phyloP scores from a whole-genome alignment of 1,139 yeast species.

The Kazachstania sp. region DNA sequence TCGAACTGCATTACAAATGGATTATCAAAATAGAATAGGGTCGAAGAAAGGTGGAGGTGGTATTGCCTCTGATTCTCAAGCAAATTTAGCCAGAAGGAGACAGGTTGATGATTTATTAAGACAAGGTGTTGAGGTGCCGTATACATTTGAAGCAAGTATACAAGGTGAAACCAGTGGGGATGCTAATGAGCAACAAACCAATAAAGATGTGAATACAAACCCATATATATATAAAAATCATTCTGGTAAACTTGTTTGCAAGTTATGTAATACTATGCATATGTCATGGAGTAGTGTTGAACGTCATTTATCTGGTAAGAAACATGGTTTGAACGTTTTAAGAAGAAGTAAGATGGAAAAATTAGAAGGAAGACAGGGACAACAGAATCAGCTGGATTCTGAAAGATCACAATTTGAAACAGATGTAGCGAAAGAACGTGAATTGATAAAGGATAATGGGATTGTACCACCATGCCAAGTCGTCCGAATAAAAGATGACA shows the following conservation, averaged over 20 bases:
- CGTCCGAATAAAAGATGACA: conserved; percentile 31
- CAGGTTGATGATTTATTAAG: conserved; percentile 47
- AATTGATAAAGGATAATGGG: conserved; percentile 20
- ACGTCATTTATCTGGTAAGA: conserved; percentile 51
- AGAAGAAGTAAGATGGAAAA: conserved; percentile 32
- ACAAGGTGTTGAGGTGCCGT: conserved; percentile 32
- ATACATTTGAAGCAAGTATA: conserved; percentile 40
- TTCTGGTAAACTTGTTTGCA: conserved; percentile 56
- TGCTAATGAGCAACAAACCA: conserved; percentile 9
- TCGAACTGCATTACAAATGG: conserved; percentile 30
- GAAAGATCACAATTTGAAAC: conserved; percentile 9
- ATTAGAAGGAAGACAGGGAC: not conserved
- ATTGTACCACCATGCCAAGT: conserved; percentile 22
- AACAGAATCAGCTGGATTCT: not conserved
- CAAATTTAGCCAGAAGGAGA: conserved; percentile 47
- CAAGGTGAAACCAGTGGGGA: conserved; percentile 35
- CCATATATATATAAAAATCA: conserved; percentile 61
- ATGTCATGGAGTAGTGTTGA: conserved; percentile 55
- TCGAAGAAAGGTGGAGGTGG: conserved; percentile 50
- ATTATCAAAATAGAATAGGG: conserved; percentile 40
- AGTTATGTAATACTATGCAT: conserved; percentile 53
- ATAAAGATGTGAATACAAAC: conserved; percentile 33
- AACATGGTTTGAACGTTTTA: conserved; percentile 51
- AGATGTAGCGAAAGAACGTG: conserved; percentile 19
- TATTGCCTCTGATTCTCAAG: conserved; percentile 50